Conservation (phyloP, 495 filamentous ascomycete species). For the Letharia columbiana region DNA sequence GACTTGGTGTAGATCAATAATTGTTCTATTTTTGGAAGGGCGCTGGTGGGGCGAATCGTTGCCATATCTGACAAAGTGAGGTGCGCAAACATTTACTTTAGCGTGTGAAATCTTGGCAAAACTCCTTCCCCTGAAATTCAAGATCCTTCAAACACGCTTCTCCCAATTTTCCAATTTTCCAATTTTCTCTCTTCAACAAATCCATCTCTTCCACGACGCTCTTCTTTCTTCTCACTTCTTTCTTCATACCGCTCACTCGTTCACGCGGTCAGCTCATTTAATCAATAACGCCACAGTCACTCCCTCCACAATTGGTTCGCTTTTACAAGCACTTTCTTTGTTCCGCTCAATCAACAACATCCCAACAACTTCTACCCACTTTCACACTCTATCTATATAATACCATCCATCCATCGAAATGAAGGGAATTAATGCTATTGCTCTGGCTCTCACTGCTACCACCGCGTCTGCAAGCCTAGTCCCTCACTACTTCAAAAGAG, state of each 20-base stretch:
- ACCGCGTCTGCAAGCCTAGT: conserved; percentile 21
- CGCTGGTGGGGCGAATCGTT: background rate
- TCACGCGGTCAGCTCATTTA: conserved; percentile 17
- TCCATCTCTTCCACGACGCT: conserved; percentile 1
- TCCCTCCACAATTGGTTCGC: conserved; percentile 28
- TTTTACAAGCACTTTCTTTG: conserved; percentile 22
- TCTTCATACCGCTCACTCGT: conserved; percentile 24
- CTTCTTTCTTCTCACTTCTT: conserved; percentile 25
- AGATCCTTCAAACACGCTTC: background rate
- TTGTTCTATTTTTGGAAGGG: too few relatives aligned
- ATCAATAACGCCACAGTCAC: conserved; percentile 23
- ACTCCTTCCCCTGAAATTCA: background rate
- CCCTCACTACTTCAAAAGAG: conserved; percentile 18
- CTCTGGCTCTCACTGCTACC: conserved; percentile 22
- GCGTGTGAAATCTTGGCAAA: too few relatives aligned
- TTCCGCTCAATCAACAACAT: conserved; percentile 26
- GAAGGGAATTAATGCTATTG: conserved; percentile 21
- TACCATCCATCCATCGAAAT: conserved; percentile 16
- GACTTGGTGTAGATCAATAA: too few relatives aligned
- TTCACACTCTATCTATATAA: background rate
- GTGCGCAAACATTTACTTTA: too few relatives aligned
- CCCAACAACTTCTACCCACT: conserved; percentile 1
- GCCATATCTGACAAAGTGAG: background rate
- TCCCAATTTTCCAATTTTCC: too few relatives aligned
- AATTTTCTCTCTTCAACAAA: background rate